phyloP scores from a whole-genome alignment of 306 rosid genomes.

The Acmispon strigosus region DNA sequence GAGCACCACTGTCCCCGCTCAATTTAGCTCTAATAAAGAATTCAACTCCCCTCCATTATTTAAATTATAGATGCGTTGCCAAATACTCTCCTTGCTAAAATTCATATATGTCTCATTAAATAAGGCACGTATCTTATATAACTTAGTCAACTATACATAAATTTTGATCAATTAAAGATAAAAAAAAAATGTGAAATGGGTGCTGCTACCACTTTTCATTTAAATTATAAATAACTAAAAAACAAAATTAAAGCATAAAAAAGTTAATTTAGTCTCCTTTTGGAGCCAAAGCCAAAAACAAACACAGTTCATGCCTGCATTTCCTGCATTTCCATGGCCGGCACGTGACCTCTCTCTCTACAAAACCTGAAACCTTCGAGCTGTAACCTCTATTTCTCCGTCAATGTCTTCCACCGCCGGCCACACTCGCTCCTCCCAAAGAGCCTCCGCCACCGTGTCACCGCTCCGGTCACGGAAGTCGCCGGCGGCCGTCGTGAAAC shows the following conservation, averaged over 20 bases:
- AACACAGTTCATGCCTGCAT: conserved; percentile 19
- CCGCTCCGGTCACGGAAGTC: conserved; percentile 63
- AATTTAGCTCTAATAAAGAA: no score
- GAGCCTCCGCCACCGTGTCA: conserved; percentile 44
- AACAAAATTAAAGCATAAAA: conserved; percentile 12
- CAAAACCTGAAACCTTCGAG: background rate
- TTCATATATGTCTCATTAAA: no score
- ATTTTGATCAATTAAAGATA: no score
- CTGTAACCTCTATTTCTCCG: conserved; percentile 16
- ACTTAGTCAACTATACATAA: no score
- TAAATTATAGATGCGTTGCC: no score
- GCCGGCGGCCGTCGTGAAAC: conserved; percentile 25
- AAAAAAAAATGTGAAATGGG: no score
- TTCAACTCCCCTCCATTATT: no score
- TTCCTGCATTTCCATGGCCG: conserved; percentile 38
- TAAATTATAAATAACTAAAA: no score
- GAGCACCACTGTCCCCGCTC: no score
- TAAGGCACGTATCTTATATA: no score
- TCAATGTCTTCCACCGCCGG: conserved; percentile 46
- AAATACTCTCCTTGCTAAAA: no score
- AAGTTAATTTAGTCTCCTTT: conserved; percentile 28
- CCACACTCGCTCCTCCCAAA: conserved; percentile 43
- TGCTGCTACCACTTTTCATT: no score
- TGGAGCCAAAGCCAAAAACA: conserved; percentile 22
- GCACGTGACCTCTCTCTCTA: conserved; percentile 28